Percentiles rank a stretch among this genome's conserved stretches.
These are phyloP conservation scores for Epichloe aotearoae DNA, from an alignment of 2,329 filamentous ascomycete species.

Conservation along the genomic window DNA sequence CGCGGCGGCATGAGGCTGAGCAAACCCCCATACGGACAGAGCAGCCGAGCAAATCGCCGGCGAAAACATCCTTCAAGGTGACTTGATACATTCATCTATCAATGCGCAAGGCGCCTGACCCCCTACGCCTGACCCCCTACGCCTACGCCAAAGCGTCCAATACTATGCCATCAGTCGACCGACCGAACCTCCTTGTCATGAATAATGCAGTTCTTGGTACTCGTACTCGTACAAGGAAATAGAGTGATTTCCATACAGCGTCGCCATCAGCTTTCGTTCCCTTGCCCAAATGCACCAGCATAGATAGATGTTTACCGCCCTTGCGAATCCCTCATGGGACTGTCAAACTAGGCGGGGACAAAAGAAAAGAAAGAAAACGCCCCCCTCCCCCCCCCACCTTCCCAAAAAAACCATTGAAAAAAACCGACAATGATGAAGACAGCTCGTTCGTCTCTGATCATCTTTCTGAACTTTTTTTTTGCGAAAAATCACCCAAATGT, in stretches of 20 bases:
- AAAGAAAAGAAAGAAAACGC: neutral
- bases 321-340: no score
- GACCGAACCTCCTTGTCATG: neutral
- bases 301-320: neutral
- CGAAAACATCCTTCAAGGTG: neutral
- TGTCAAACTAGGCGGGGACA: neutral
- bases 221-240: constrained; percentile 2
- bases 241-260: neutral
- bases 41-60: neutral
- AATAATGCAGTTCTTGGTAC: constrained; percentile 2
- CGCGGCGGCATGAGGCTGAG: no score
- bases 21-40: no score
- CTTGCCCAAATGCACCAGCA: neutral
- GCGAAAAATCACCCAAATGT: constrained; percentile 1
- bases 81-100: neutral
- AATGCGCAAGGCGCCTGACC: no score
- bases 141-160: no score
- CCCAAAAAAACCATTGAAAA: neutral
- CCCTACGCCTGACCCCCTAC: neutral
- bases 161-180: no score
- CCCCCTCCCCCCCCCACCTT: no score
- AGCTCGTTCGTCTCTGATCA: constrained; percentile 1
- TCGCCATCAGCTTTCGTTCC: neutral
- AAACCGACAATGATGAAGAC: neutral
- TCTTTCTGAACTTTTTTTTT: constrained; percentile 5